Percentiles rank a stretch among this genome's conserved stretches.
Conservation (phyloP, 1,139 yeast genomes). For the Sugiyamaella paludigena region DNA sequence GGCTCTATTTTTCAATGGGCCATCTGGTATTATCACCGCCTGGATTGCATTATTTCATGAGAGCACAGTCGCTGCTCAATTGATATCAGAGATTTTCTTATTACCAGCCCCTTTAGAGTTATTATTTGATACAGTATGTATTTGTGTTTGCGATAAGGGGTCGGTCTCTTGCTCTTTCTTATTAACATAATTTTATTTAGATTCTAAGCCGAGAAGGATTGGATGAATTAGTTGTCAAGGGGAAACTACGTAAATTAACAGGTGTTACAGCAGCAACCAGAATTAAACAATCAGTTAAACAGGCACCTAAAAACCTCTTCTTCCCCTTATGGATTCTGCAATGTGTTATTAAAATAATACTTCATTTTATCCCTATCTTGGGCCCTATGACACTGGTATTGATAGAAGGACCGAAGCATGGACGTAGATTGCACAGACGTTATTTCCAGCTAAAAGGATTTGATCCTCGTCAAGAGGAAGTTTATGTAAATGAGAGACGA, state of each 20-base stretch:
- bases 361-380: slow-evolving; percentile 56
- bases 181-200: slow-evolving; percentile 13
- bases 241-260: slow-evolving; percentile 44
- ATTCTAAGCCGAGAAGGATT: slow-evolving; percentile 50
- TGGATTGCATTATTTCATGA: slow-evolving; percentile 55
- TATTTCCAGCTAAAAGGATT: slow-evolving; percentile 62
- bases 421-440: slow-evolving; percentile 53
- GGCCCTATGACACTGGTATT: slow-evolving; percentile 59
- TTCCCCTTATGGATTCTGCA: slow-evolving; percentile 40
- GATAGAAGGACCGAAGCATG: slow-evolving; percentile 59
- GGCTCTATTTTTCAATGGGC: slow-evolving; percentile 52
- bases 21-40: slow-evolving; percentile 53
- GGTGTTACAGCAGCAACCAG: slow-evolving; percentile 25
- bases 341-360: slow-evolving; percentile 36
- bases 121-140: slow-evolving; percentile 51
- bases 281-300: slow-evolving; percentile 28
- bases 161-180: background rate
- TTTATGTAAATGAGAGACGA: slow-evolving; percentile 33
- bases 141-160: slow-evolving; percentile 3
- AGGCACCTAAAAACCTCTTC: slow-evolving; percentile 34
- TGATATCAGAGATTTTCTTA: slow-evolving; percentile 49
- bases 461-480: slow-evolving; percentile 41
- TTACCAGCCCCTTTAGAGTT: slow-evolving; percentile 56
- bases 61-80: slow-evolving; percentile 50
- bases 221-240: slow-evolving; percentile 49